phyloP scores from a whole-genome alignment of 2,329 filamentous ascomycete genomes.

The Allantophomopsis cytisporea region DNA sequence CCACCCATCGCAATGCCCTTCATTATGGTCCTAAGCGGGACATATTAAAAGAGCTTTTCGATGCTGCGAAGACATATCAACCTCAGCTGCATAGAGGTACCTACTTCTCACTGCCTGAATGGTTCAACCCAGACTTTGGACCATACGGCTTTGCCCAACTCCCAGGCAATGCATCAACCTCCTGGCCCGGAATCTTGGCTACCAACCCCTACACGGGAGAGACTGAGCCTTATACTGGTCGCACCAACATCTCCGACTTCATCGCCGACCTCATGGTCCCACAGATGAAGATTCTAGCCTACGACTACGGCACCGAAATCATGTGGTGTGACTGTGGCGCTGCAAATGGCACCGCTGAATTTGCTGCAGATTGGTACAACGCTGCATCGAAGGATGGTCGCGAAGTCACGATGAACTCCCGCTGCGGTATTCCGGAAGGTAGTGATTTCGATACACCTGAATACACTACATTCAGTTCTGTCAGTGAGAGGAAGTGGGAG shows the following conservation, averaged over 20 bases:
- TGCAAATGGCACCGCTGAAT: slow-evolving; percentile 23
- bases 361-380: slow-evolving; percentile 27
- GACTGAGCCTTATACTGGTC: slow-evolving; percentile 26
- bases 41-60: slow-evolving; percentile 4
- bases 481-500: slow-evolving; percentile 43
- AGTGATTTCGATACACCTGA: slow-evolving; percentile 46
- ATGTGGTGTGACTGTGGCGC: slow-evolving; percentile 34
- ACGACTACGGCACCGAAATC: slow-evolving; percentile 28
- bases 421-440: slow-evolving; percentile 35
- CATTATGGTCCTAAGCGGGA: neutral
- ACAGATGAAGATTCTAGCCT: slow-evolving; percentile 28
- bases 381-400: slow-evolving; percentile 21
- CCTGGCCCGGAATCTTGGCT: slow-evolving; percentile 3
- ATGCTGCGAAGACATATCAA: slow-evolving; percentile 4
- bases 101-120: slow-evolving; percentile 10
- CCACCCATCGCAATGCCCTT: slow-evolving; percentile 20
- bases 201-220: slow-evolving; percentile 24
- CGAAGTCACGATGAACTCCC: slow-evolving; percentile 38
- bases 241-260: slow-evolving; percentile 23
- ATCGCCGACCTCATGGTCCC: slow-evolving; percentile 26
- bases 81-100: slow-evolving; percentile 4
- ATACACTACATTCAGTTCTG: slow-evolving; percentile 31
- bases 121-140: slow-evolving; percentile 29
- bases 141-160: slow-evolving; percentile 15
- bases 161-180: slow-evolving; percentile 2